These are phyloP conservation scores for Lentinula edodes DNA, from an alignment of 768 basidiomycete species.

Conservation along the genomic window DNA sequence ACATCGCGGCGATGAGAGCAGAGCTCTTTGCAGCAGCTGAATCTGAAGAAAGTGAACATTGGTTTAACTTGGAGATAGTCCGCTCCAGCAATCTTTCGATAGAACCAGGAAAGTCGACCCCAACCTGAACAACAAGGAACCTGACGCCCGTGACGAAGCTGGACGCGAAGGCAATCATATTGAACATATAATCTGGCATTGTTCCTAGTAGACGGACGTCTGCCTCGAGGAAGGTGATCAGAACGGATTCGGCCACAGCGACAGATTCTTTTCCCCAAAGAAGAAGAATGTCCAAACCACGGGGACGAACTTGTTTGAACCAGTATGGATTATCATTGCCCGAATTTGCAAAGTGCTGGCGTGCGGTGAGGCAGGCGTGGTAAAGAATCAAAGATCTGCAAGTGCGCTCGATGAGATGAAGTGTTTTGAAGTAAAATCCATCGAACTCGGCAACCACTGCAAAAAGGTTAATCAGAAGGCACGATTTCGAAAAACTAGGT, in stretches of 20 bases:
- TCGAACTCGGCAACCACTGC: constrained; percentile 2
- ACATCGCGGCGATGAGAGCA: background rate
- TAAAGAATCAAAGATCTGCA: constrained; percentile 2
- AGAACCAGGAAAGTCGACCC: constrained; percentile 1
- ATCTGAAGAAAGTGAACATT: background rate
- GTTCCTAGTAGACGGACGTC: constrained; percentile 28
- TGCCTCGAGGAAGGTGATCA: constrained; percentile 23
- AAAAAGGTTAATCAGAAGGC: background rate
- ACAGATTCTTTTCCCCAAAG: constrained; percentile 34
- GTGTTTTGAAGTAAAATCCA: constrained; percentile 3
- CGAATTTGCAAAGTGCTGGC: background rate
- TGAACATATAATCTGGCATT: constrained; percentile 31
- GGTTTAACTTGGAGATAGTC: background rate
- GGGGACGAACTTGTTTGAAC: constrained; percentile 16
- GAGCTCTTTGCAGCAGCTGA: background rate
- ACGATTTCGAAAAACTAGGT: background rate
- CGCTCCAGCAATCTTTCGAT: background rate
- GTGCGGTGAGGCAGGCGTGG: background rate
- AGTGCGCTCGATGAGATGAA: background rate
- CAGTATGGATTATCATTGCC: background rate
- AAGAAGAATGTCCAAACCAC: constrained; percentile 27
- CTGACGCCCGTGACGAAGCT: constrained; percentile 14
- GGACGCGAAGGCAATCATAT: constrained; percentile 34
- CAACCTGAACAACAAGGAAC: background rate
- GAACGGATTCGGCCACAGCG: constrained; percentile 26